Evolutionary conservation across 331 rosid species (phyloP).

Genomic region (Pyrus hybrid): DNA sequence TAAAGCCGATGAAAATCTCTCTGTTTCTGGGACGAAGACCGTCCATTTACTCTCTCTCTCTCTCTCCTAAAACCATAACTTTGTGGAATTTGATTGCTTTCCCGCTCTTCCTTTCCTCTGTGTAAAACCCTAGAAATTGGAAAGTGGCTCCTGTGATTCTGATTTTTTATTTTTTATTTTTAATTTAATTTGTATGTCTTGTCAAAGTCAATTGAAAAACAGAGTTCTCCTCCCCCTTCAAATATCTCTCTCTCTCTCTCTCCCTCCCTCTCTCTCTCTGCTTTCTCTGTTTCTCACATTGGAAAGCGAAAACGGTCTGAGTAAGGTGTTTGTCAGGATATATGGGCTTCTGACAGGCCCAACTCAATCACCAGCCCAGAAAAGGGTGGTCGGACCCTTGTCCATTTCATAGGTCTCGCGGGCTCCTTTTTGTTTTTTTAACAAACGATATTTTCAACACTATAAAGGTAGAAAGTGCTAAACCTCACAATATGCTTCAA

Average conservation of each 20-base stretch:
- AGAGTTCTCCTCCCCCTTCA: neutral
- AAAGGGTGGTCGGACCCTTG: neutral
- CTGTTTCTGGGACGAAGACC: conserved; percentile 82
- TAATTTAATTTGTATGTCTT: too few species aligned
- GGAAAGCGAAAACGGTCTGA: neutral
- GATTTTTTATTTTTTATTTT: too few species aligned
- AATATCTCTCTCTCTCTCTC: too few species aligned
- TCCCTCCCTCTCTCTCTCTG: neutral
- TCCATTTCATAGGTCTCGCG: neutral
- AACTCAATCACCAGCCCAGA: neutral
- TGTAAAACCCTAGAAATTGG: conserved; percentile 1
- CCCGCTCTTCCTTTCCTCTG: neutral
- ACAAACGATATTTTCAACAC: too few species aligned
- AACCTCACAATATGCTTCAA: too few species aligned
- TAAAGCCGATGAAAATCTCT: conserved; percentile 56
- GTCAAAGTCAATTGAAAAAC: neutral
- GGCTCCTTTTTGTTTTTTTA: neutral
- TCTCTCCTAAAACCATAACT: neutral
- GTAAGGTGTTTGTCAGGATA: neutral
- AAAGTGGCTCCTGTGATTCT: too few species aligned
- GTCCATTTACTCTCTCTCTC: conserved; percentile 34
- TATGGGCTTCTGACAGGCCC: neutral
- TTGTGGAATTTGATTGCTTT: neutral
- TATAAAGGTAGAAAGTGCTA: too few species aligned
- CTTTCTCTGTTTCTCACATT: neutral